Conservation (phyloP, 441 rosid genomes). For the Erodium texanum region DNA sequence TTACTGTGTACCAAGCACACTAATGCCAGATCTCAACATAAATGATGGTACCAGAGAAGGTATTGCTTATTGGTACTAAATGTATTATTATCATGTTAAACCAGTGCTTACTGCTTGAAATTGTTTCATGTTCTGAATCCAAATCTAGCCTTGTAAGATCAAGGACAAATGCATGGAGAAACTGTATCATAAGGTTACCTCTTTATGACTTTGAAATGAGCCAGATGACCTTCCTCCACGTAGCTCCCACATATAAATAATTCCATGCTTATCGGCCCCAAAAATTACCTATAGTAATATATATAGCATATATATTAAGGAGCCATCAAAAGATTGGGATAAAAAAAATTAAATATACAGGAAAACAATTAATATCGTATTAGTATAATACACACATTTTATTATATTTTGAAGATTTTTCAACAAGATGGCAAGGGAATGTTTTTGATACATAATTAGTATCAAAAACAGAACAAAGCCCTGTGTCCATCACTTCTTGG, state of each 20-base stretch:
- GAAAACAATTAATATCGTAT: not conserved
- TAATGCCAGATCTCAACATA: no score
- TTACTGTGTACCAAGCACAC: no score
- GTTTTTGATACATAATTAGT: no score
- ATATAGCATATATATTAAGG: constrained; percentile 8
- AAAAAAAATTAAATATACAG: not conserved
- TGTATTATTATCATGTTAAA: not conserved
- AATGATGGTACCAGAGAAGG: no score
- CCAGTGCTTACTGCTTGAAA: not conserved
- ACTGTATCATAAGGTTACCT: constrained; percentile 31
- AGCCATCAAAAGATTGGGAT: constrained; percentile 3
- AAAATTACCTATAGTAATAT: constrained; percentile 43
- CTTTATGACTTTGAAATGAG: constrained; percentile 58
- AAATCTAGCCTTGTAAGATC: not conserved
- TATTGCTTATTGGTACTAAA: no score
- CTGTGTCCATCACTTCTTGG: not conserved
- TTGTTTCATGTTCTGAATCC: not conserved
- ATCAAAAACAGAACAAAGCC: not conserved
- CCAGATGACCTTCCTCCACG: constrained; percentile 72
- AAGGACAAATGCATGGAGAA: not conserved
- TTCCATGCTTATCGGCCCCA: constrained; percentile 73
- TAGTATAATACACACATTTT: not conserved
- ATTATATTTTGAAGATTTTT: not conserved
- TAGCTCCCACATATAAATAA: constrained; percentile 75
- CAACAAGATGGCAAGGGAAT: constrained; percentile 2